Conservation (phyloP, 306 rosid genomes). For the Alnus rubra region DNA sequence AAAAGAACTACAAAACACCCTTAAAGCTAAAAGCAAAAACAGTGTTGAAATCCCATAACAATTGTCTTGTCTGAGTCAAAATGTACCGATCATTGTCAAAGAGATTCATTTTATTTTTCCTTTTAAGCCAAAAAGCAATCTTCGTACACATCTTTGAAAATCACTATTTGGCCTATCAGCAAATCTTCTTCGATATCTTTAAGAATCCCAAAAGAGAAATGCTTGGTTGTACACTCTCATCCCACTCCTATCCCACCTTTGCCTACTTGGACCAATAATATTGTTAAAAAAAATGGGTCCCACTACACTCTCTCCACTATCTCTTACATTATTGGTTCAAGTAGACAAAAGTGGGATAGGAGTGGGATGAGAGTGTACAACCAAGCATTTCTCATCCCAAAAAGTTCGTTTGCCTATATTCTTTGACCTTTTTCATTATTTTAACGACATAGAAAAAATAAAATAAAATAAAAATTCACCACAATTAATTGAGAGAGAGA, state of each 20-base stretch:
- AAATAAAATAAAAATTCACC: neutral
- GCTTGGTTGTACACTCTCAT: too few species aligned
- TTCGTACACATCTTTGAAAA: constrained; percentile 25
- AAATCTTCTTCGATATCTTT: constrained; percentile 43
- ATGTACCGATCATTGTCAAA: constrained; percentile 17
- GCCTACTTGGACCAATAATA: too few species aligned
- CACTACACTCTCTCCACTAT: too few species aligned
- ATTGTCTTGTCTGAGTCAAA: neutral
- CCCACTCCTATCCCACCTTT: too few species aligned
- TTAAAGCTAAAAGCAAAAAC: neutral
- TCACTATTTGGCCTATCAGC: constrained; percentile 24
- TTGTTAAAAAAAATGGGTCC: too few species aligned
- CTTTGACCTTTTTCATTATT: neutral
- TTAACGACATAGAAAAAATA: too few species aligned
- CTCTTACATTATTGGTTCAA: too few species aligned
- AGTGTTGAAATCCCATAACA: neutral
- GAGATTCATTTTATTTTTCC: constrained; percentile 39
- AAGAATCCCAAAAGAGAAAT: too few species aligned
- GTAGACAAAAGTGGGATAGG: too few species aligned
- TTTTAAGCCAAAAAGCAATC: constrained; percentile 35
- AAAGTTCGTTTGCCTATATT: neutral
- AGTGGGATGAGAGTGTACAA: too few species aligned
- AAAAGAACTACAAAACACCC: too few species aligned
- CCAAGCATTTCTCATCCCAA: too few species aligned
- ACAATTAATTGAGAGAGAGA: neutral